Base-by-base conservation (phyloP, 1,284 basidiomycete species). In the Cystobasidium pallidum region DNA sequence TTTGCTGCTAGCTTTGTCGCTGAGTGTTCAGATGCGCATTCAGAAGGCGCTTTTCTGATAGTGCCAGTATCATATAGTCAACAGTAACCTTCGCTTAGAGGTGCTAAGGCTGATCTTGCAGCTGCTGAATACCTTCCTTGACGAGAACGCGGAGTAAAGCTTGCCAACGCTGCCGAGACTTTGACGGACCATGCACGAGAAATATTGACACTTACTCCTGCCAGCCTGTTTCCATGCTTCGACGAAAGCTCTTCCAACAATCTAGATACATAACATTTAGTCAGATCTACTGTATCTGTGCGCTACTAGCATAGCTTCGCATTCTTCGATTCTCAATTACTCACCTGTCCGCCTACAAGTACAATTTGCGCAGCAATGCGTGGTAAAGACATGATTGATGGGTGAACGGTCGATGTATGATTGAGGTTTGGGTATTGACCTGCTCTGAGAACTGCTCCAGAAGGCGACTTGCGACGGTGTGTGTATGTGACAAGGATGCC, bases 171-270 rank as follows among this genome's bases (percentile, higher is more conserved):
- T 32, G 36, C 54, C 54, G 54, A 57, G 28, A 57, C 54, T 34
- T 32, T 36, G 34, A 30, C 30, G 6, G 17, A 21, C 58, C 30
- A 36, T 19, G 10, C 10, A 7, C n/a, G 39, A 13, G 28, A 24
- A 49, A 43, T 28, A 32, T 4, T 0, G 28, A 1, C 6, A 21
- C 90, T 80, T 81, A 97, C 94, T 99, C 84, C 91, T 89, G 61
- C 90, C 88, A 11, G 95, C 95, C 82, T 99, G 96, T 77, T 86
- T 85, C 55, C 92, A 92, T 4, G 95, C 95, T 79, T 94, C 94
- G 49, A 86, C 84, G 73, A 97, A 88, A 45, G 96, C 96, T 82
- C 89, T 94, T 68, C 95, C 94, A 66, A 99, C 84, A 76, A 94
- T 94, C 82, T 88, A 88, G 1, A 57, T 10, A 6, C 17, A 10